Percentiles rank a stretch among this genome's conserved stretches.
These are phyloP conservation scores for Hypoxylon fuscum DNA, from an alignment of 495 filamentous ascomycete genomes.

Conservation along the genomic window DNA sequence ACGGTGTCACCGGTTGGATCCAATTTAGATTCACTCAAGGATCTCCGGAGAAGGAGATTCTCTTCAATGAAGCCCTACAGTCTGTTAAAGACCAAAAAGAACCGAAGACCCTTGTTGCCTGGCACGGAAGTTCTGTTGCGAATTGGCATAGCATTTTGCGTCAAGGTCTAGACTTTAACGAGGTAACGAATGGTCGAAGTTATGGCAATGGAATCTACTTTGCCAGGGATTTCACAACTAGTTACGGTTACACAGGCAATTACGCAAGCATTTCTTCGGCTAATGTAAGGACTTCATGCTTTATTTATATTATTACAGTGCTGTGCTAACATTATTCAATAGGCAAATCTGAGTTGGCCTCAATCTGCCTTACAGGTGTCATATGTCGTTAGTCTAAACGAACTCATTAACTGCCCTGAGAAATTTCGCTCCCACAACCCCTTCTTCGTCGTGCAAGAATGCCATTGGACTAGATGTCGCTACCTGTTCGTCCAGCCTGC, in stretches of 20 bases:
- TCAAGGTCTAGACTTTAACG: constrained; percentile 78
- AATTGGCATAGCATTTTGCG: constrained; percentile 96
- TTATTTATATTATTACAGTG: neutral
- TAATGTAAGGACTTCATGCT: no score
- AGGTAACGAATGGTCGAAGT: constrained; percentile 69
- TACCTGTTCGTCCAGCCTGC: constrained; percentile 76
- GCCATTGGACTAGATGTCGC: constrained; percentile 91
- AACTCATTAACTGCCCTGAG: constrained; percentile 80
- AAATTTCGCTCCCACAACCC: constrained; percentile 65
- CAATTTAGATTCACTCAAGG: constrained; percentile 93
- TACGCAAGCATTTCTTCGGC: neutral
- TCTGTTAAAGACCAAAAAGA: constrained; percentile 48
- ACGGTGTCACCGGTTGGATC: constrained; percentile 72
- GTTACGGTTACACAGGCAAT: constrained; percentile 60
- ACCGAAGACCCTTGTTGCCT: constrained; percentile 37
- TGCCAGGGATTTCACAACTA: constrained; percentile 64
- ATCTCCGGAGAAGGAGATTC: constrained; percentile 86
- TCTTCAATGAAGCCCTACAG: constrained; percentile 74
- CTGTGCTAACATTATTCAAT: constrained; percentile 6
- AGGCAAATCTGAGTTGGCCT: constrained; percentile 63
- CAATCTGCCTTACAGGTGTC: constrained; percentile 67
- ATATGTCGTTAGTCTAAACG: constrained; percentile 78
- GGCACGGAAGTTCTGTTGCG: constrained; percentile 69
- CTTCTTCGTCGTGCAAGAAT: constrained; percentile 75
- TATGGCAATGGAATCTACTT: constrained; percentile 88